Conservation (phyloP, 163 green algal genomes). For the Scenedesmus sp. region DNA sequence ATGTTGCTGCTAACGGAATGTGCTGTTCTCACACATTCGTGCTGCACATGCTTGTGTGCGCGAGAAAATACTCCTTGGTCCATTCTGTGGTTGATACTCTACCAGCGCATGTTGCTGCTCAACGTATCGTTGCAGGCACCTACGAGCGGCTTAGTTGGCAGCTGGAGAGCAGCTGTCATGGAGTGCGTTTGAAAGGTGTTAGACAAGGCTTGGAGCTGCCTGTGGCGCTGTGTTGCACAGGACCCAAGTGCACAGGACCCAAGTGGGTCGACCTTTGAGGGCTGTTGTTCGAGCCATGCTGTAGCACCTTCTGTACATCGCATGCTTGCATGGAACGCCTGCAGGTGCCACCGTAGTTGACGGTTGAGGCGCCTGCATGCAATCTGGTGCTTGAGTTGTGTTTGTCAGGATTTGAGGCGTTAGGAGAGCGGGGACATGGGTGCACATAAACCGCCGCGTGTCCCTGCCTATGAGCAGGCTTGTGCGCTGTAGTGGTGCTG, state of each 20-base stretch:
- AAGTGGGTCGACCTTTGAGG: neutral
- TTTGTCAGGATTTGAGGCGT: neutral
- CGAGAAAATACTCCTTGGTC: neutral
- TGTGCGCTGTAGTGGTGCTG: neutral
- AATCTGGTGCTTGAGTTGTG: neutral
- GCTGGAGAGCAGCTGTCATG: neutral
- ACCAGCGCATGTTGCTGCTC: neutral
- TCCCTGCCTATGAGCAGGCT: neutral
- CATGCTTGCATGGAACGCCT: neutral
- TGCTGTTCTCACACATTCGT: neutral
- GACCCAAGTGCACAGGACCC: neutral
- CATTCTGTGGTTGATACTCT: neutral
- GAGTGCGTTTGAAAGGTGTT: neutral
- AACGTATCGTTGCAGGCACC: neutral
- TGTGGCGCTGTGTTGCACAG: neutral
- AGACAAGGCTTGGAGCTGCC: neutral
- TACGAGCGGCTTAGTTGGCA: neutral
- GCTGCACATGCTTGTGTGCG: neutral
- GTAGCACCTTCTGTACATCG: neutral
- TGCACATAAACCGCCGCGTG: neutral
- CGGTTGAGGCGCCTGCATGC: neutral
- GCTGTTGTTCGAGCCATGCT: neutral
- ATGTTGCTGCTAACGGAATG: neutral
- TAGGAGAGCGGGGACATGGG: neutral
- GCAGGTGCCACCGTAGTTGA: neutral